Base-by-base conservation (phyloP, 345 rosid species). In the Salix caprea region DNA sequence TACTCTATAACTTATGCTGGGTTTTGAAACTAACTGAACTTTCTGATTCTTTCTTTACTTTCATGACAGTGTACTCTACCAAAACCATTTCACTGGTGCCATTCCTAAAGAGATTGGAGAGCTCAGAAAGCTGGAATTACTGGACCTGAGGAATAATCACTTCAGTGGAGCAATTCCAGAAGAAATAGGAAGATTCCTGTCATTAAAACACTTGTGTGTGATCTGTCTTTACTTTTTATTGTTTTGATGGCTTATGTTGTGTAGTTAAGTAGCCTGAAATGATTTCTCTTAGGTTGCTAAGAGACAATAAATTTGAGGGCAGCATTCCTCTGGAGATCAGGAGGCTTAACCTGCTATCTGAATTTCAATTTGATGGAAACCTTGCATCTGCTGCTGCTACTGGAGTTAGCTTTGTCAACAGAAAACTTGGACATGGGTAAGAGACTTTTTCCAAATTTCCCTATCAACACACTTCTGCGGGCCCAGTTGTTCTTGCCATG, bases 381-480 rank as follows among this genome's bases (percentile, higher is more conserved):
- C 82, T 76, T 69, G 78, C 74, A 67, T 69, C 80, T 6, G 75
- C 82, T 58, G 32, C 82, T 74, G 62, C 82, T 32, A 8, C 80
- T 42, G 83, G 82, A 78, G 64, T 71, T 65, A 73, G 74, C 74
- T 82, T 88, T 77, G 72, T 74, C 56, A 89, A 83, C 80, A 82
- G 91, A 82, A 96, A 93, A 86, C 69, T 86, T 77, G 87, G 91
- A 66, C 87, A 82, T 70, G 82, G 91, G 99, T 96, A 84, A 89
- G 88, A 70, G 23, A 54, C 61, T 23, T 4, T 15, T 28, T 15
- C 72, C 15, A 26, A 56, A 28, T 61, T 42, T 72, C 67, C 26
- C 19, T 21, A 16, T 66, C 30, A 67, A 37, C 9, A 9, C 32
- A 3, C 13, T 18, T 39, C 67, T 4, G 21, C 4, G 18, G 37